Conservation (phyloP, 2,329 filamentous ascomycete genomes). For the Coniochaeta ligniaria region DNA sequence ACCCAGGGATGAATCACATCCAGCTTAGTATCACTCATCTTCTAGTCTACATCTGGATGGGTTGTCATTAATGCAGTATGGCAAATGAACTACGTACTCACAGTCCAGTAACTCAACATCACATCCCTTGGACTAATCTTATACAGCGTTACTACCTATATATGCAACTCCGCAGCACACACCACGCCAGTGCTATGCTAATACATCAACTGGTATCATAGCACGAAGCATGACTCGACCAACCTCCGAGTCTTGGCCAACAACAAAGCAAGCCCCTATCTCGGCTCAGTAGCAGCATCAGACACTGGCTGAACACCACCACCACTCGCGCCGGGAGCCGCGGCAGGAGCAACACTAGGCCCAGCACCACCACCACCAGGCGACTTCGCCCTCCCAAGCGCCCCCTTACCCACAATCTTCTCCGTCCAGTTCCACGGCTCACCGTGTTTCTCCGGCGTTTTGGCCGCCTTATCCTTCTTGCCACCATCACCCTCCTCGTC, state of each 20-base stretch:
- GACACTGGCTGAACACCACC: background rate
- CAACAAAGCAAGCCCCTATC: background rate
- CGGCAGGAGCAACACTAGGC: background rate
- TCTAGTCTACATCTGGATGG: too few relatives aligned
- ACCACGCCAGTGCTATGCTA: background rate
- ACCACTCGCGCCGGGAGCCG: background rate
- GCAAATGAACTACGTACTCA: too few relatives aligned
- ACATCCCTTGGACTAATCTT: too few relatives aligned
- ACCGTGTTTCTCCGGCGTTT: background rate
- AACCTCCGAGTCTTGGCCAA: background rate
- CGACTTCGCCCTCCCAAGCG: background rate
- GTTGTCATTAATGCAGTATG: too few relatives aligned
- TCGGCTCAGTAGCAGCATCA: background rate
- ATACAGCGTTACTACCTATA: background rate
- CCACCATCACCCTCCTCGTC: constrained; percentile 5
- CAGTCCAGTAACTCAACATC: too few relatives aligned
- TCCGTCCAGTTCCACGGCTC: constrained; percentile 19
- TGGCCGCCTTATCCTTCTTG: constrained; percentile 1
- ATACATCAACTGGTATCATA: background rate
- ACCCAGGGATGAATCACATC: too few relatives aligned
- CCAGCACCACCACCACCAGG: background rate
- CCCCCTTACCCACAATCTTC: constrained; percentile 21
- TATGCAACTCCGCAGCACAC: background rate
- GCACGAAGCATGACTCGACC: background rate
- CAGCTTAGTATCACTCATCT: too few relatives aligned